Evolutionary conservation across 2,329 filamentous ascomycete genomes (phyloP).

Genomic region (Fusarium temperatum): DNA sequence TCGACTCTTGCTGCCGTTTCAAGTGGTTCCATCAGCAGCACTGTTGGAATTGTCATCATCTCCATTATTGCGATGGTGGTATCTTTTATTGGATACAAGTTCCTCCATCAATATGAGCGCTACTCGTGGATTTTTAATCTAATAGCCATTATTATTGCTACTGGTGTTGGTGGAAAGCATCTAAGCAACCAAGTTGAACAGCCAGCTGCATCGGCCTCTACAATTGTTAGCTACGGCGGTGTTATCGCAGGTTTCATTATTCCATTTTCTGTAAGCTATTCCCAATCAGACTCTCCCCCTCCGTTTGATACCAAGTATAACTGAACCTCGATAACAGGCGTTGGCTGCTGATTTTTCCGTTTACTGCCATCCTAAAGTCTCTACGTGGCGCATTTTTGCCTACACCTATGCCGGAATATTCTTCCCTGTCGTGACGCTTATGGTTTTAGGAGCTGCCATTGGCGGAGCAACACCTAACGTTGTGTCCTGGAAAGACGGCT

Average conservation of each 20-base stretch:
- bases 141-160: neutral
- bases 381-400: neutral
- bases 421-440: neutral
- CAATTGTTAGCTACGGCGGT: neutral
- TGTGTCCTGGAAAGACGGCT: neutral
- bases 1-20: neutral
- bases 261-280: neutral
- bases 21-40: neutral
- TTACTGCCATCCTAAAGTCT: neutral
- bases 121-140: neutral
- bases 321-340: neutral
- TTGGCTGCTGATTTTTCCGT: neutral
- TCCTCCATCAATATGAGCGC: neutral
- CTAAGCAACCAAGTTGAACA: neutral
- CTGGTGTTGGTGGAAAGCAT: neutral
- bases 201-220: neutral
- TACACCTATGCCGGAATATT: neutral
- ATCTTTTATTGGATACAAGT: neutral
- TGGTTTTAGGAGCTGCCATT: neutral
- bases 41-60: neutral
- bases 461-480: neutral
- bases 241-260: neutral
- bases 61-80: neutral
- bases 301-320: neutral
- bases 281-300: accelerated